Conservation (phyloP, 2,329 filamentous ascomycete genomes). For the Escovopsis sp. region DNA sequence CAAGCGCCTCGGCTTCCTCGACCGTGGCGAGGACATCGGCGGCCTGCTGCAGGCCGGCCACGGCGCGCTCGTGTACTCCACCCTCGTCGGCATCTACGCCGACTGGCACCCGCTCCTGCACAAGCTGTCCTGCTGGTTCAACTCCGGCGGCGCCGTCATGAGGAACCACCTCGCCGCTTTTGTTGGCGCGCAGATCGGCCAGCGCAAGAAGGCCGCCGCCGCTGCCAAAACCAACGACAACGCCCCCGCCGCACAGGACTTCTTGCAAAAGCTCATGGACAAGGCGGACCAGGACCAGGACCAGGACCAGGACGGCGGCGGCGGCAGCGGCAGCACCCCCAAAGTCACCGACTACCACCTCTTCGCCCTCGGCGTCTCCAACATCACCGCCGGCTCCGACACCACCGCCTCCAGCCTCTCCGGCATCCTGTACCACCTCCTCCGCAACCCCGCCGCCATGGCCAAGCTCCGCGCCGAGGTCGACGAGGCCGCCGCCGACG, state of each 20-base stretch:
- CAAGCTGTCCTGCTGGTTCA: conserved; percentile 7
- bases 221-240: conserved; percentile 1
- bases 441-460: conserved; percentile 16
- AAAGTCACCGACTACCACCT: conserved; percentile 6
- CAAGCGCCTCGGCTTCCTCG: conserved; percentile 27
- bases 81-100: conserved; percentile 11
- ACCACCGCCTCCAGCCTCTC: conserved; percentile 34
- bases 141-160: conserved; percentile 10
- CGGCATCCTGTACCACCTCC: conserved; percentile 27
- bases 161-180: conserved; percentile 13
- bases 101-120: conserved; percentile 8
- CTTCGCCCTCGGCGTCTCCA: conserved; percentile 11
- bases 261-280: conserved; percentile 6
- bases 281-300: conserved; percentile 1
- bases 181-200: conserved; percentile 15
- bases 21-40: conserved; percentile 27
- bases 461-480: conserved; percentile 12
- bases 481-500: conserved; percentile 1
- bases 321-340: too few species aligned
- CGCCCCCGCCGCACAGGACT: conserved; percentile 3
- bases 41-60: conserved; percentile 20
- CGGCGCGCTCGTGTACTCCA: conserved; percentile 10
- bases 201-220: conserved; percentile 5
- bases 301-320: too few species aligned
- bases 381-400: conserved; percentile 24